Evolutionary conservation across 352 stramenopile genomes (phyloP).

Genomic region (Phytophthora citrophthora): DNA sequence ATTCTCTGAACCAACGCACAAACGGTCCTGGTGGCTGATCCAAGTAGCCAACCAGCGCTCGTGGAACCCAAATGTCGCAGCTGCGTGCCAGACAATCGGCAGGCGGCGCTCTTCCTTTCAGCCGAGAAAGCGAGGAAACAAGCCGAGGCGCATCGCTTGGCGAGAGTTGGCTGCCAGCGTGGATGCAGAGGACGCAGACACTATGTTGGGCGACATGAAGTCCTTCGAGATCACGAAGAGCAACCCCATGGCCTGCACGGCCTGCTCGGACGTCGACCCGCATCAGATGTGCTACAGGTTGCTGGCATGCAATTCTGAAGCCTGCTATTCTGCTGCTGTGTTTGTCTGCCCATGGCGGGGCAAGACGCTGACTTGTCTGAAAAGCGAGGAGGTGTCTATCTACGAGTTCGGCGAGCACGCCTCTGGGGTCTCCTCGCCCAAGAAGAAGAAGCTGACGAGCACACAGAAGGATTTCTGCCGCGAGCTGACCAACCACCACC

Average conservation of each 20-base stretch:
- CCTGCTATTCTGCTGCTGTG: too few relatives aligned
- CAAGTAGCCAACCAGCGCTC: not conserved
- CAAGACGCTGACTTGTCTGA: too few relatives aligned
- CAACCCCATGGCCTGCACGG: not conserved
- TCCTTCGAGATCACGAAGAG: not conserved
- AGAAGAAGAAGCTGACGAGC: conserved; percentile 6
- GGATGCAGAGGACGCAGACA: not conserved
- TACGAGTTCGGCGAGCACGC: not conserved
- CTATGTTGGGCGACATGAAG: not conserved
- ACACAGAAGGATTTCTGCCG: conserved; percentile 5
- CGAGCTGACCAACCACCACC: conserved; percentile 2
- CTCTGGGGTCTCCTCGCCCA: not conserved
- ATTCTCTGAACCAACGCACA: not conserved
- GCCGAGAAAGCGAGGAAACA: not conserved
- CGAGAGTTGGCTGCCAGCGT: not conserved
- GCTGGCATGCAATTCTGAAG: not conserved
- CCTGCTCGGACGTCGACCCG: not conserved
- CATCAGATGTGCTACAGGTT: not conserved
- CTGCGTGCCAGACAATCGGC: not conserved
- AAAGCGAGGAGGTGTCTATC: too few relatives aligned
- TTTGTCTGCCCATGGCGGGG: too few relatives aligned
- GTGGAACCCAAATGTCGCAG: not conserved
- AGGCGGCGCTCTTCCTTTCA: not conserved
- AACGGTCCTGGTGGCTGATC: not conserved
- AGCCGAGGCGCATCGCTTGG: not conserved